Conservation (phyloP, 1,284 basidiomycete genomes). For the Naganishia sp. region DNA sequence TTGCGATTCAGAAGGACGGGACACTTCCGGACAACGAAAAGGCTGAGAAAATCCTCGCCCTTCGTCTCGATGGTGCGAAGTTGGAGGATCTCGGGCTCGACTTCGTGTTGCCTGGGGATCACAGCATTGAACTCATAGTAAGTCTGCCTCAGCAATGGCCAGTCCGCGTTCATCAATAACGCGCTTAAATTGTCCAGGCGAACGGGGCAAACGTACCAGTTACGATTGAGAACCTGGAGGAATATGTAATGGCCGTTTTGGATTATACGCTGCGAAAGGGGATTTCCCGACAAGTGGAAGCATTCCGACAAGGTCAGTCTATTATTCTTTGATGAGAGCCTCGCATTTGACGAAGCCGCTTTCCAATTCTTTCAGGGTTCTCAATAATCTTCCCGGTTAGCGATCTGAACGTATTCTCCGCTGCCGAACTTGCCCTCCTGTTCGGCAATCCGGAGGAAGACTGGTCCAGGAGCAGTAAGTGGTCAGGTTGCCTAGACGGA, state of each 20-base stretch:
- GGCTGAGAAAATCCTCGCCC: conserved; percentile 1
- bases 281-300: conserved; percentile 70
- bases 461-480: conserved; percentile 84
- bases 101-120: conserved; percentile 92
- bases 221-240: conserved; percentile 79
- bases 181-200: conserved; percentile 56
- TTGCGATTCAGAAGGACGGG: conserved; percentile 53
- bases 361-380: conserved; percentile 61
- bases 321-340: neutral
- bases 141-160: conserved; percentile 39
- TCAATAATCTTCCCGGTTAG: conserved; percentile 90
- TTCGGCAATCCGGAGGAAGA: conserved; percentile 95
- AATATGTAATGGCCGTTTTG: conserved; percentile 79
- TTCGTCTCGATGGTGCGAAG: conserved; percentile 59
- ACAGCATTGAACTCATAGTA: conserved; percentile 77
- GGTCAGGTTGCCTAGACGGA: neutral
- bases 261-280: conserved; percentile 80
- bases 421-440: conserved; percentile 88
- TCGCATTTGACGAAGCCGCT: neutral
- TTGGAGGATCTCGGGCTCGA: conserved; percentile 87
- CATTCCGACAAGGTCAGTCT: conserved; percentile 66
- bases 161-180: too few species aligned
- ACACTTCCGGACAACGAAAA: conserved; percentile 33
- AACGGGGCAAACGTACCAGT: conserved; percentile 78
- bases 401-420: conserved; percentile 87